Conservation (phyloP, 495 filamentous ascomycete species). For the Xylaria scruposa region DNA sequence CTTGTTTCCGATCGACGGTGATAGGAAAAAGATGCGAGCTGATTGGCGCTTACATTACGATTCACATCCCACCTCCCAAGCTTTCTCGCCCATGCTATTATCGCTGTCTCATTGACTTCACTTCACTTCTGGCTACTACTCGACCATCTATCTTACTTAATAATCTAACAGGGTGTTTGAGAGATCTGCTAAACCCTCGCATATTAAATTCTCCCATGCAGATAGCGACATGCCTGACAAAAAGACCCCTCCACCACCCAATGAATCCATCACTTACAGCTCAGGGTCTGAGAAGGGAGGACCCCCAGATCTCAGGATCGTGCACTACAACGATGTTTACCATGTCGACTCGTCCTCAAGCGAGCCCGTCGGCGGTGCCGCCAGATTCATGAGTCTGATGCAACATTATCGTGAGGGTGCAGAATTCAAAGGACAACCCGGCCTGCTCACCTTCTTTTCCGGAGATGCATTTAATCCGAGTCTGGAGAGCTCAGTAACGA, state of each 20-base stretch:
- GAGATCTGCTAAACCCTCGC: background rate
- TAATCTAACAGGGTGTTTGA: background rate
- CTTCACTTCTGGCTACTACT: conserved; percentile 2
- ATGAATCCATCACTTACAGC: conserved; percentile 55
- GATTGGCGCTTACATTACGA: background rate
- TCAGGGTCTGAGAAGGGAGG: conserved; percentile 52
- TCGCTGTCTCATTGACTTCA: background rate
- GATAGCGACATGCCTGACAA: conserved; percentile 21
- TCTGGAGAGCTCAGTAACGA: conserved; percentile 83
- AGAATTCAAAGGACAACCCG: conserved; percentile 64
- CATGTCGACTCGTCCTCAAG: conserved; percentile 78
- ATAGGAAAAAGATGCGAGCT: background rate
- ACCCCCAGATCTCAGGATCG: conserved; percentile 73
- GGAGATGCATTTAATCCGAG: conserved; percentile 93
- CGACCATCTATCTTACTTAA: background rate
- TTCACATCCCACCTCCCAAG: background rate
- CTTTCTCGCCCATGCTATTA: background rate
- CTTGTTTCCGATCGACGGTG: conserved; percentile 5
- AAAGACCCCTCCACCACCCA: conserved; percentile 32
- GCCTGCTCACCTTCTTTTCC: conserved; percentile 81
- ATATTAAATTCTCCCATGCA: background rate
- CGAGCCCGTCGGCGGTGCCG: conserved; percentile 79
- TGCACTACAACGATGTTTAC: conserved; percentile 94
- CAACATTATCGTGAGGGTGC: conserved; percentile 71
- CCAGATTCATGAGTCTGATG: conserved; percentile 79